Evolutionary conservation across 2,329 filamentous ascomycete genomes (phyloP), one percentile per base, ranked within the genome.

Genomic region (Cadophora luteo-olivacea): DNA sequence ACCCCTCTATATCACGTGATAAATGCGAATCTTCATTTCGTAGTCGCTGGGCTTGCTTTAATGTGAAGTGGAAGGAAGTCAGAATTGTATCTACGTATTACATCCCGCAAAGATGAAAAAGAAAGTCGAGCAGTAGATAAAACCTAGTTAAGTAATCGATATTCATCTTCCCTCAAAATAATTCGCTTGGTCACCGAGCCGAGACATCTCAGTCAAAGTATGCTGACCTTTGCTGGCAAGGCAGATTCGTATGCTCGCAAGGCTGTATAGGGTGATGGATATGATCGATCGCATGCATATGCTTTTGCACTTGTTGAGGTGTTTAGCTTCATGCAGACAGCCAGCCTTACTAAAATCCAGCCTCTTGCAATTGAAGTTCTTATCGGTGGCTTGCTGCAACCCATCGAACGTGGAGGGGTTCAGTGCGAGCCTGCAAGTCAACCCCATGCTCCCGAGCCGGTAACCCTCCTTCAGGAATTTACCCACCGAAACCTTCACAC

Each of bases 321-420:
- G 5, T 54, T 54, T 54, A 54, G 51, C 51, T 54, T 54, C 51
- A 54, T 54, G 51, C 51, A 54, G 51, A 54, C 51, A 54, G 5
- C 24, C 51, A 54, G 51, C 51, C 51, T 54, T 54, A 24, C 7
- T 32, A 4, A 19, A 54, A 29, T 54, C 51, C 51, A 54, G 24
- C 51, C 51, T 54, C 24, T 54, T 54, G 51, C 51, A 19, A 14
- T 54, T 16, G 51, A 16, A 11, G 51, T 54, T 54, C 51, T 54
- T 54, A 54, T 54, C 51, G 51, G 51, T 54, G 51, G 51, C 51
- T 54, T 29, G 11, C 29, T 32, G 51, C 51, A 54, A 54, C 51
- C 24, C 51, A 29, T 54, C 51, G 51, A 54, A 32, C 16, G 29
- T 32, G 51, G 51, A 54, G 51, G 51, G 51, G 51, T 54, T 29